These are phyloP conservation scores for Irpex sp. DNA, from an alignment of 1,284 basidiomycete species.

Conservation along the genomic window DNA sequence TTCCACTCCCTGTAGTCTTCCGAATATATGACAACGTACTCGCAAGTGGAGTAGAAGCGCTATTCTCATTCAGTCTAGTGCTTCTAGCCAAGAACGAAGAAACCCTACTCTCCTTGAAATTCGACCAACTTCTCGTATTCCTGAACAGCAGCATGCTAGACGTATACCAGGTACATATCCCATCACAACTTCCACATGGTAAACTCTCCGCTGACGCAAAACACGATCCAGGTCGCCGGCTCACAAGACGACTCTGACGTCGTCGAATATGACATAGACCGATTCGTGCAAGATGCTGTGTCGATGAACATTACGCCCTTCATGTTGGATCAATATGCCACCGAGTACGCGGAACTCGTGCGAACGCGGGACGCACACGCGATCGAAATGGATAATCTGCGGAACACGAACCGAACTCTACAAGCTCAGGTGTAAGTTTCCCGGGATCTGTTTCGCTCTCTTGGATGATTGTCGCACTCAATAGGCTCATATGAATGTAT, in stretches of 20 bases:
- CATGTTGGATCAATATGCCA: conserved; percentile 86
- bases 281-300: conserved; percentile 84
- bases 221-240: conserved; percentile 1
- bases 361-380: conserved; percentile 74
- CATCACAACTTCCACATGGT: conserved; percentile 1
- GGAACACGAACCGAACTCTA: conserved; percentile 76
- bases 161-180: conserved; percentile 54
- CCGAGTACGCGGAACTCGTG: conserved; percentile 80
- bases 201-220: background rate
- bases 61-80: conserved; percentile 92
- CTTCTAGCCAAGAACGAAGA: conserved; percentile 90
- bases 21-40: conserved; percentile 94
- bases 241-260: conserved; percentile 23
- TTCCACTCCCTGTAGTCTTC: conserved; percentile 92
- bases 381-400: conserved; percentile 75
- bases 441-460: background rate
- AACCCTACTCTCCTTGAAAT: conserved; percentile 72
- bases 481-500: background rate
- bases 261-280: conserved; percentile 62
- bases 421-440: conserved; percentile 71
- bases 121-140: conserved; percentile 84
- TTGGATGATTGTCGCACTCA: background rate
- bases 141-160: conserved; percentile 84
- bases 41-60: conserved; percentile 95
- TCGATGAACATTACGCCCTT: conserved; percentile 84